Conservation (phyloP, 176 grass and related monocot genomes). For the Olyra latifolia region DNA sequence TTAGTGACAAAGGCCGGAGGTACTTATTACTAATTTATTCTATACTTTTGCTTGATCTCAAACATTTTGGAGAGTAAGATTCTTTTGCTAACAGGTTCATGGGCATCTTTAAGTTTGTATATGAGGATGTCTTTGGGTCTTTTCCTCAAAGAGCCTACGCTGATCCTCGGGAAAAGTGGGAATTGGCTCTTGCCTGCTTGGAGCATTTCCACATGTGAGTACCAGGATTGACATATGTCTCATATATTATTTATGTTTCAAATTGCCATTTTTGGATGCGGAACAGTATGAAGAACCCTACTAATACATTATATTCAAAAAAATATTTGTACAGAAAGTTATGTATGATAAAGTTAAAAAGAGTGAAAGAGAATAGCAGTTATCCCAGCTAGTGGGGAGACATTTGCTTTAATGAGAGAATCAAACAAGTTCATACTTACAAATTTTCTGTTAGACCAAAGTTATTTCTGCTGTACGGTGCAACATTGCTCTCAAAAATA, state of each 20-base stretch:
- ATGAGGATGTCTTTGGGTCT: conserved; percentile 91
- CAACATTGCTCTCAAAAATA: conserved; percentile 20
- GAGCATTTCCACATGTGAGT: conserved; percentile 91
- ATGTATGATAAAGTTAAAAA: background rate
- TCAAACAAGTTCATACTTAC: conserved; percentile 15
- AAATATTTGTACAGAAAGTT: background rate
- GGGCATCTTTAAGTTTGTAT: conserved; percentile 95
- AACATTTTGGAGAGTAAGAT: background rate
- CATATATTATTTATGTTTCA: background rate
- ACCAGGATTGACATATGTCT: background rate
- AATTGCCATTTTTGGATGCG: background rate
- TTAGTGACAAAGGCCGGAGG: conserved; percentile 83
- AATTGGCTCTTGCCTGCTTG: conserved; percentile 85
- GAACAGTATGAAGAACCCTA: background rate
- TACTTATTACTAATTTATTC: conserved; percentile 33
- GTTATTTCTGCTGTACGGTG: background rate
- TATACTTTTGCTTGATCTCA: conserved; percentile 12
- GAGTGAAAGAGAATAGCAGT: background rate
- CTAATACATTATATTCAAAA: conserved; percentile 13
- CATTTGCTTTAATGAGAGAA: background rate
- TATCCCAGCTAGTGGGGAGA: background rate
- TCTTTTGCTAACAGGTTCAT: conserved; percentile 59
- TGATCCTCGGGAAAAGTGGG: conserved; percentile 89
- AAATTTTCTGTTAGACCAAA: background rate
- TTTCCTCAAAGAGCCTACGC: conserved; percentile 94